Evolutionary conservation across 176 grass and related monocot species (phyloP), one percentile per base, ranked within the genome.

Genomic region (Aegilops speltoides): DNA sequence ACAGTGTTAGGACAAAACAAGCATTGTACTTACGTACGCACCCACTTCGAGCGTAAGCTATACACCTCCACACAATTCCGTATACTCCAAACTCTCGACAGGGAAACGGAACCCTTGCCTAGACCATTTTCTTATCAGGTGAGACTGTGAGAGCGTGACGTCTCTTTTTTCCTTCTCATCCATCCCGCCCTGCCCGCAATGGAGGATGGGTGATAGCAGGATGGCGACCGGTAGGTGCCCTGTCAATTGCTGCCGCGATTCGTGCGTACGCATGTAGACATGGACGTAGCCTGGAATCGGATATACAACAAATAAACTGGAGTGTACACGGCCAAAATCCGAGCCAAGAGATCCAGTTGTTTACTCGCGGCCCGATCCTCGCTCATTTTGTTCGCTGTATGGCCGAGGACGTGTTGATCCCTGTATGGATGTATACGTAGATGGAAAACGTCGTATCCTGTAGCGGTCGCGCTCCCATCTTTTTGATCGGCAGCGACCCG

Each of bases 201-300:
- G 29, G 65, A 54, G 71, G 37, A 37, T 3, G 16, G n/a, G 63
- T 8, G 28, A 78, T 19, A 1, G 12, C 5, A 5, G 23, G 76
- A 63, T 10, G 65, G 79, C 13, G 36, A 73, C 20, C 70, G 85
- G 74, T 90, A 80, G 85, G 89, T 90, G 22, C 2, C 74, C 75
- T 79, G 85, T 90, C 85, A 74, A 87, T 87, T 14, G 43, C 68
- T 14, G 34, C 67, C 59, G 75, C 67, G 75, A 80, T 68, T 75
- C 45, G 13, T 79, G 79, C 38, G 40, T 29, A 77, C 38, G 40
- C 17, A 77, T 77, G 64, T 52, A 86, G 64, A 86, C 72, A 90
- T 4, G 13, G 56, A 19, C 28, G 25, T 64, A 37, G 40, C 71
- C 36, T 54, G 50, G 54, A 15, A 61, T 76, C 45, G 29, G 64